These are phyloP conservation scores for Colletotrichum tamarilloi DNA, from an alignment of 2,329 filamentous ascomycete genomes.

Conservation along the genomic window DNA sequence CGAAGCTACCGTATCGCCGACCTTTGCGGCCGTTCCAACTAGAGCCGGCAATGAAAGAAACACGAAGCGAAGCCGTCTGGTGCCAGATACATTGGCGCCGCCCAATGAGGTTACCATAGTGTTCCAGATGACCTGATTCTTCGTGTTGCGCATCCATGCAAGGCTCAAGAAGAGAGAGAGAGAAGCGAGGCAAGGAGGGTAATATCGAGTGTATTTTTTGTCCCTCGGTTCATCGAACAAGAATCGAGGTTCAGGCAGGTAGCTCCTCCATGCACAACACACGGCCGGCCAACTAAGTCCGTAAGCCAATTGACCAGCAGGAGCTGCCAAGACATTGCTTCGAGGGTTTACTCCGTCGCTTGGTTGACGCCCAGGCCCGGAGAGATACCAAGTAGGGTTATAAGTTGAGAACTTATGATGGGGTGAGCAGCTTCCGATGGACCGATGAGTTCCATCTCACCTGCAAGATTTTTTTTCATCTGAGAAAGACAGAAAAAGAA, in stretches of 20 bases:
- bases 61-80: neutral
- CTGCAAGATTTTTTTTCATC: neutral
- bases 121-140: neutral
- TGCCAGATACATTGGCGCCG: neutral
- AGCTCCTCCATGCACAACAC: neutral
- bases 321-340: constrained; percentile 6
- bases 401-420: constrained; percentile 4
- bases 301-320: constrained; percentile 13
- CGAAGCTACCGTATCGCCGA: neutral
- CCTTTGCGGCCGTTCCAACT: neutral
- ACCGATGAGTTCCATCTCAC: constrained; percentile 6
- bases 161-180: constrained; percentile 2
- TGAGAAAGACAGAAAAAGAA: neutral
- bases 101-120: neutral
- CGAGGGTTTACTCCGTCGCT: neutral
- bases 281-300: constrained; percentile 21
- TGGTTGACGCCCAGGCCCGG: constrained; percentile 9
- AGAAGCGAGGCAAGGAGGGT: neutral
- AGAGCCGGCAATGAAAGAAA: neutral
- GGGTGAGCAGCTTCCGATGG: neutral
- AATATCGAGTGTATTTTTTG: neutral
- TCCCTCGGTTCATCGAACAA: neutral
- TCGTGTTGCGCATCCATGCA: neutral
- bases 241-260: neutral
- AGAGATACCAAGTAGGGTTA: neutral